These are phyloP conservation scores for Begonia loranthoides DNA, from an alignment of 306 rosid species.

Conservation along the genomic window DNA sequence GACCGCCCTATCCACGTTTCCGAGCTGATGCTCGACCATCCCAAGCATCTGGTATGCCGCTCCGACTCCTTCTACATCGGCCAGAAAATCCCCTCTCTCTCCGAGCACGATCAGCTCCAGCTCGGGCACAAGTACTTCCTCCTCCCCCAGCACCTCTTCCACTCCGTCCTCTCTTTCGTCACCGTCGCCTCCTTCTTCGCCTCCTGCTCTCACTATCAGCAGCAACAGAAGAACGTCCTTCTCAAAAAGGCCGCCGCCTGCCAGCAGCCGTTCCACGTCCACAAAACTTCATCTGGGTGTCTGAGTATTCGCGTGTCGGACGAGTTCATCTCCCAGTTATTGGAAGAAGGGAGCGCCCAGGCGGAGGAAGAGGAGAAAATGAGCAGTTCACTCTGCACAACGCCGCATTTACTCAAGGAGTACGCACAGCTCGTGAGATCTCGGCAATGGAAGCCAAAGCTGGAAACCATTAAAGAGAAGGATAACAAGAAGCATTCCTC, in stretches of 20 bases:
- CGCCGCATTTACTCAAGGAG: slow-evolving; percentile 26
- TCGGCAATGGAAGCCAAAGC: slow-evolving; percentile 24
- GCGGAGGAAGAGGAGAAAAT: not conserved
- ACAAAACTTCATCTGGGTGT: slow-evolving; percentile 23
- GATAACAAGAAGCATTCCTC: too few species aligned
- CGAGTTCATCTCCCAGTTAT: slow-evolving; percentile 25
- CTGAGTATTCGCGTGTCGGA: slow-evolving; percentile 27
- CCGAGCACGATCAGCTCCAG: slow-evolving; percentile 20
- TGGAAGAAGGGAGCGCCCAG: slow-evolving; percentile 5
- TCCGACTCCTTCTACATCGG: slow-evolving; percentile 31
- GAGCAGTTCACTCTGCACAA: slow-evolving; percentile 15
- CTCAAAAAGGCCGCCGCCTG: slow-evolving; percentile 15
- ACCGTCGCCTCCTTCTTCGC: slow-evolving; percentile 16
- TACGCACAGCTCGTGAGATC: slow-evolving; percentile 22
- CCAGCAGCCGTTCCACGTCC: slow-evolving; percentile 20
- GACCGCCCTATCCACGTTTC: too few species aligned
- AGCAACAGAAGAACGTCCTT: too few species aligned
- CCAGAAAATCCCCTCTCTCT: slow-evolving; percentile 29
- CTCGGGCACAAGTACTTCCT: slow-evolving; percentile 31
- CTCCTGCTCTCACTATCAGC: too few species aligned
- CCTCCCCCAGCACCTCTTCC: slow-evolving; percentile 14
- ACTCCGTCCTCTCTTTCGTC: slow-evolving; percentile 27
- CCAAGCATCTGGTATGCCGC: slow-evolving; percentile 23
- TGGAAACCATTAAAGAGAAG: slow-evolving; percentile 19
- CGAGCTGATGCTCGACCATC: slow-evolving; percentile 10